Conservation (phyloP, 2,329 filamentous ascomycete genomes). For the Pyrenophora teres region DNA sequence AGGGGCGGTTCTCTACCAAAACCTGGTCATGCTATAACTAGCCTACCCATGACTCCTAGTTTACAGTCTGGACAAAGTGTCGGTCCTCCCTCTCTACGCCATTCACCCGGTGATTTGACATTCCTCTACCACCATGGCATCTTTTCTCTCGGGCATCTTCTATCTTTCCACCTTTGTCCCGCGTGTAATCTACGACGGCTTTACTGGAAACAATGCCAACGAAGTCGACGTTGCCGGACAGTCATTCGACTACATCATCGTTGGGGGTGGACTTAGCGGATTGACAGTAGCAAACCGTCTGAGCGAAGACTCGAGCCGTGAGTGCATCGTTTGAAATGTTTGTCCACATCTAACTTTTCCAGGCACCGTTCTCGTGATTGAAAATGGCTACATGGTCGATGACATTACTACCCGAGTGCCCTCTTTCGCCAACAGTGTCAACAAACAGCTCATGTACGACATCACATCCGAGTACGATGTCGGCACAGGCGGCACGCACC, state of each 20-base stretch:
- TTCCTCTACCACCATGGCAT: slow-evolving; percentile 13
- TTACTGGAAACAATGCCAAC: slow-evolving; percentile 4
- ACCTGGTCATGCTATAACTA: too few relatives aligned
- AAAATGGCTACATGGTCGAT: slow-evolving; percentile 31
- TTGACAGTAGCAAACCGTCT: slow-evolving; percentile 39
- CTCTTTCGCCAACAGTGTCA: slow-evolving; percentile 28
- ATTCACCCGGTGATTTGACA: slow-evolving; percentile 2
- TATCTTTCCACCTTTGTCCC: slow-evolving; percentile 26
- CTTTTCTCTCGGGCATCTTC: slow-evolving; percentile 13
- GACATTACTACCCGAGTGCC: slow-evolving; percentile 31
- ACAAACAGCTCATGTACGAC: slow-evolving; percentile 29
- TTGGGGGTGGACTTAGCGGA: slow-evolving; percentile 40
- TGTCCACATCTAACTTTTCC: background rate
- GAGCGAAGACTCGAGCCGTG: slow-evolving; percentile 32
- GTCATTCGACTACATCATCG: slow-evolving; percentile 40
- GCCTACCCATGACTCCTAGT: slow-evolving; percentile 2
- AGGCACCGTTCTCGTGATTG: slow-evolving; percentile 37
- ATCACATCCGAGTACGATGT: slow-evolving; percentile 30
- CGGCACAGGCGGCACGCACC: slow-evolving; percentile 18
- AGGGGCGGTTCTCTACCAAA: slow-evolving; percentile 2
- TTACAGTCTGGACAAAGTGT: background rate
- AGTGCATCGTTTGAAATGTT: background rate
- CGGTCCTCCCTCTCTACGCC: slow-evolving; percentile 1
- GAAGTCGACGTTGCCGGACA: slow-evolving; percentile 20
- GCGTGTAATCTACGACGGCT: slow-evolving; percentile 2